Conservation (phyloP, 768 basidiomycete genomes). For the Megacollybia marginata region DNA sequence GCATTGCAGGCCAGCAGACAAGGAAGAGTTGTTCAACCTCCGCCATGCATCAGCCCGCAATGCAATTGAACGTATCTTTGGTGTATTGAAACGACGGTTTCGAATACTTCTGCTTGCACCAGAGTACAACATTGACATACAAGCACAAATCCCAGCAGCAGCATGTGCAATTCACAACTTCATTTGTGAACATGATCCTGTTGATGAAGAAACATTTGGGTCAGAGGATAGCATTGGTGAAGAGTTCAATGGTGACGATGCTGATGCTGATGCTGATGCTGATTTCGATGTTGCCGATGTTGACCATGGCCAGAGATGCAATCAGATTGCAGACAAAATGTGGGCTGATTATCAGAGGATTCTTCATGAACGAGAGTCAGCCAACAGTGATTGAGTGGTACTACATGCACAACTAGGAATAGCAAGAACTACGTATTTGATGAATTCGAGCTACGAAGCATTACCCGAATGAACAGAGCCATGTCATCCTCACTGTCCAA, state of each 20-base stretch:
- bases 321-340: conserved; percentile 13
- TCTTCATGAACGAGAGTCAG: background rate
- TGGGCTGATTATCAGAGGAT: conserved; percentile 9
- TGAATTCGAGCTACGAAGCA: too few species aligned
- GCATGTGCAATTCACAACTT: conserved; percentile 17
- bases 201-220: background rate
- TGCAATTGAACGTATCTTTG: conserved; percentile 13
- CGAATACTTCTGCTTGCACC: conserved; percentile 8
- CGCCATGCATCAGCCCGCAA: conserved; percentile 14
- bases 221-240: too few species aligned
- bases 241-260: background rate
- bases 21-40: conserved; percentile 17
- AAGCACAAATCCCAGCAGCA: conserved; percentile 11
- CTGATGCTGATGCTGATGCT: background rate
- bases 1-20: conserved; percentile 7
- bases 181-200: conserved; percentile 7
- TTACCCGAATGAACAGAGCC: too few species aligned
- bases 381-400: background rate
- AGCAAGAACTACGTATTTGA: too few species aligned
- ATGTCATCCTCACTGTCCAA: too few species aligned
- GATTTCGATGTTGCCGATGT: background rate
- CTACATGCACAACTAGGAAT: too few species aligned
- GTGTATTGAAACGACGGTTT: conserved; percentile 14
- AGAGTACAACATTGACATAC: conserved; percentile 10
- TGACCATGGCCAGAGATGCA: background rate